These are phyloP conservation scores for Ogataea nakhonphanomensis DNA, from an alignment of 805 yeast species.

Conservation along the genomic window DNA sequence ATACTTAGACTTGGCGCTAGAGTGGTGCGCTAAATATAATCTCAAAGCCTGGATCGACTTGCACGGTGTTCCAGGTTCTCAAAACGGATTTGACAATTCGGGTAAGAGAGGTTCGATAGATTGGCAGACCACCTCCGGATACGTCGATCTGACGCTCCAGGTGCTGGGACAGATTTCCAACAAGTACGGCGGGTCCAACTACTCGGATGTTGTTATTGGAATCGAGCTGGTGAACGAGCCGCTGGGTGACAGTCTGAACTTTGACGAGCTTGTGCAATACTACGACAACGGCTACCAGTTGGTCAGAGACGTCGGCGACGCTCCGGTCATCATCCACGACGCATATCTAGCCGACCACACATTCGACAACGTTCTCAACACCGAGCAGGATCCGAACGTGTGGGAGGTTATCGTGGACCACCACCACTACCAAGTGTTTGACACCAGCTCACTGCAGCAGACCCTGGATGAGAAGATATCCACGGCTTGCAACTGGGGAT, in stretches of 20 bases:
- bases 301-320: slow-evolving; percentile 50
- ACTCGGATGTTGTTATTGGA: slow-evolving; percentile 72
- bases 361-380: slow-evolving; percentile 58
- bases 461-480: slow-evolving; percentile 59
- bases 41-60: slow-evolving; percentile 86
- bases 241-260: slow-evolving; percentile 63
- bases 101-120: slow-evolving; percentile 65
- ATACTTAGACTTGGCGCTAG: slow-evolving; percentile 72
- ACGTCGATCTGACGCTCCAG: slow-evolving; percentile 46
- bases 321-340: slow-evolving; percentile 64
- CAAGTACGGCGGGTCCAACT: slow-evolving; percentile 61
- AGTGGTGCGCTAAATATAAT: slow-evolving; percentile 62
- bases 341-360: slow-evolving; percentile 59
- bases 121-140: slow-evolving; percentile 51
- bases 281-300: slow-evolving; percentile 60
- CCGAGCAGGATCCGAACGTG: slow-evolving; percentile 29
- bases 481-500: slow-evolving; percentile 48
- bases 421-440: slow-evolving; percentile 88
- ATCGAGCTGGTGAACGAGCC: slow-evolving; percentile 90
- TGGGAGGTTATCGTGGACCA: slow-evolving; percentile 79
- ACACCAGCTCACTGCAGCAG: slow-evolving; percentile 55
- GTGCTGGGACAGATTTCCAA: slow-evolving; percentile 53
- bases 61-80: slow-evolving; percentile 97
- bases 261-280: slow-evolving; percentile 56
- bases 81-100: slow-evolving; percentile 93